Evolutionary conservation across 2,329 filamentous ascomycete genomes (phyloP), one percentile per base, ranked within the genome.

Genomic region (Fusarium sp.): DNA sequence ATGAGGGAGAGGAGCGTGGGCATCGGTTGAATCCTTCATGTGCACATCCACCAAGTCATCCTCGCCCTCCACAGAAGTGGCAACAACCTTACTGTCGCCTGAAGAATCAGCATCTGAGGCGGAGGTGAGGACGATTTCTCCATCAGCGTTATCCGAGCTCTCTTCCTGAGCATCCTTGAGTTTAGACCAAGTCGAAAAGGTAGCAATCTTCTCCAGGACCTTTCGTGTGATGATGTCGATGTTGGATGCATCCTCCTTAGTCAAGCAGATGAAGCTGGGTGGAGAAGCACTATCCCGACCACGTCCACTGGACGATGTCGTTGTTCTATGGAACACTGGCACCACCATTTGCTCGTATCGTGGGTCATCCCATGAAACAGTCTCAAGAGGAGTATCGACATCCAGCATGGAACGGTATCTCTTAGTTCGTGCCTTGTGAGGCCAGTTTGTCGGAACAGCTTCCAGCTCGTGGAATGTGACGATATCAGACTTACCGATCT

Each of bases 1-100:
- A 72, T 69, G 64, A n/a, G 71, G 65, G 10, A 68, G 62, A 31
- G 64, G 40, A 70, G 63, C 64, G 38, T 72, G 64, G 14, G 62
- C 79, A 73, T 87, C 85, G 18, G 79, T 79, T 3, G 85, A 84
- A 76, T 94, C 92, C 62, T 91, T 91, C 92, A 98, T 95, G 1
- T 93, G 93, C 18, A 99, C 92, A 79, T 98, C 94, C 7, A 98
- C 93, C 78, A 98, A 90, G 70, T 94, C 94, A 70, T 98, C 95
- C 81, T 98, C 96, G 11, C 94, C 93, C 80, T 95, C 92, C 2
- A 97, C 89, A 4, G 95, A 98, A 31, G 90, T 89, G 52, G 94
- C 92, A 67, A 92, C 89, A 56, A 98, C 88, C 79, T 93, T 93
- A 24, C 89, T 87, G 73, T 93, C 93, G 11, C 89, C 89, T 5